These are phyloP conservation scores for Russula ochroleuca DNA, from an alignment of 768 basidiomycete species.

Conservation along the genomic window DNA sequence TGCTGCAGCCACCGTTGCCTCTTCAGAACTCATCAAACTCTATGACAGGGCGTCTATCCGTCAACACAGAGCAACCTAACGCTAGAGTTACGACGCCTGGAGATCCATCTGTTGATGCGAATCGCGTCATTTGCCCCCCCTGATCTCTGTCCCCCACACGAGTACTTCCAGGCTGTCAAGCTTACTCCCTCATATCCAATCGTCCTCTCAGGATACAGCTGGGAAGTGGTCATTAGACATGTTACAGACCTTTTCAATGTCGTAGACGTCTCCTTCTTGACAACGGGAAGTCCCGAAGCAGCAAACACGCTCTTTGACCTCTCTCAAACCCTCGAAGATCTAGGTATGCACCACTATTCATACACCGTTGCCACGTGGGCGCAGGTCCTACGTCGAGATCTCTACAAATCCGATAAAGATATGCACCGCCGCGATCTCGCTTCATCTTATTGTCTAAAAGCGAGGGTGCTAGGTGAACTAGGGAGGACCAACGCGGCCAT, in stretches of 20 bases:
- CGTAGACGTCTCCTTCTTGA: conserved; percentile 6
- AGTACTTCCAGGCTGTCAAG: conserved; percentile 12
- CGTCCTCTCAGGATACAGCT: conserved; percentile 14
- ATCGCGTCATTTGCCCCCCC: conserved; percentile 10
- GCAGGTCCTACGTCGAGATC: conserved; percentile 9
- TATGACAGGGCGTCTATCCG: conserved; percentile 7
- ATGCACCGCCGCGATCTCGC: conserved; percentile 20
- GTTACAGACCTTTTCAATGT: conserved; percentile 15
- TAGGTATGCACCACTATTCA: conserved; percentile 20
- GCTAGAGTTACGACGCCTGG: conserved; percentile 20
- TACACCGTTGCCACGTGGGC: conserved; percentile 16
- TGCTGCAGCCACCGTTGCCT: neutral
- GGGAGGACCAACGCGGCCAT: conserved; percentile 10
- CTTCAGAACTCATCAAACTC: conserved; percentile 1
- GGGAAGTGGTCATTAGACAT: conserved; percentile 14
- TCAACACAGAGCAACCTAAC: conserved; percentile 7
- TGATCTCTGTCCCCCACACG: conserved; percentile 19
- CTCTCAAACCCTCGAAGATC: conserved; percentile 17
- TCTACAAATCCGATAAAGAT: conserved; percentile 17
- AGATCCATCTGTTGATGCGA: conserved; percentile 16
- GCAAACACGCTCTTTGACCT: conserved; percentile 18
- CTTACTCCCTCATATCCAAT: conserved; percentile 17
- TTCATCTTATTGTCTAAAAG: conserved; percentile 10
- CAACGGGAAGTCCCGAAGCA: conserved; percentile 8
- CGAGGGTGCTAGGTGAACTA: conserved; percentile 12